Conservation (phyloP, 768 basidiomycete species). For the Termitomyces titanicus region DNA sequence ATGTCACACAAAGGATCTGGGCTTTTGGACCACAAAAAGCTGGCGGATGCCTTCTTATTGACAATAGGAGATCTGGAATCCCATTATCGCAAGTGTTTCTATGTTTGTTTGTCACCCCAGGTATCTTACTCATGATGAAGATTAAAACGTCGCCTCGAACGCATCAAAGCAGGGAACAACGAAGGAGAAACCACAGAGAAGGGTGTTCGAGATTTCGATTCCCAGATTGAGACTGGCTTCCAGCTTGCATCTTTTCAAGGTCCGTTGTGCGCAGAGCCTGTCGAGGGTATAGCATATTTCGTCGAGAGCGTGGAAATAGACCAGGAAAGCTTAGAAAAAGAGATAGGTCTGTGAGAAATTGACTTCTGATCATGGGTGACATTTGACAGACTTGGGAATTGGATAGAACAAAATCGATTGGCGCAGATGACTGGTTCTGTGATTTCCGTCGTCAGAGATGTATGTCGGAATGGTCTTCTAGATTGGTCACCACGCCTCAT, state of each 20-base stretch:
- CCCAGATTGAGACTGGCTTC: conserved; percentile 88
- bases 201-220: conserved; percentile 60
- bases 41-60: conserved; percentile 85
- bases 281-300: conserved; percentile 90
- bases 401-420: conserved; percentile 70
- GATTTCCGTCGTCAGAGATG: conserved; percentile 85
- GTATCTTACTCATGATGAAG: conserved; percentile 29
- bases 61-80: conserved; percentile 47
- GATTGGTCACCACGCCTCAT: conserved; percentile 98
- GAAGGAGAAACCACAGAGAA: conserved; percentile 29
- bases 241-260: conserved; percentile 94
- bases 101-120: background rate
- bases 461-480: conserved; percentile 83
- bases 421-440: conserved; percentile 88
- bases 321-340: conserved; percentile 52
- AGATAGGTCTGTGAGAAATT: conserved; percentile 51
- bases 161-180: conserved; percentile 26
- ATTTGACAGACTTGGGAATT: conserved; percentile 11
- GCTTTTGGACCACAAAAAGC: conserved; percentile 87
- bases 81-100: conserved; percentile 52
- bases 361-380: background rate
- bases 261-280: conserved; percentile 91
- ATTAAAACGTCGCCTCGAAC: conserved; percentile 48
- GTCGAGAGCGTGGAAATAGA: conserved; percentile 75
- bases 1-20: conserved; percentile 72